Conservation (phyloP, 1,284 basidiomycete species). For the Moesziomyces antarcticus region DNA sequence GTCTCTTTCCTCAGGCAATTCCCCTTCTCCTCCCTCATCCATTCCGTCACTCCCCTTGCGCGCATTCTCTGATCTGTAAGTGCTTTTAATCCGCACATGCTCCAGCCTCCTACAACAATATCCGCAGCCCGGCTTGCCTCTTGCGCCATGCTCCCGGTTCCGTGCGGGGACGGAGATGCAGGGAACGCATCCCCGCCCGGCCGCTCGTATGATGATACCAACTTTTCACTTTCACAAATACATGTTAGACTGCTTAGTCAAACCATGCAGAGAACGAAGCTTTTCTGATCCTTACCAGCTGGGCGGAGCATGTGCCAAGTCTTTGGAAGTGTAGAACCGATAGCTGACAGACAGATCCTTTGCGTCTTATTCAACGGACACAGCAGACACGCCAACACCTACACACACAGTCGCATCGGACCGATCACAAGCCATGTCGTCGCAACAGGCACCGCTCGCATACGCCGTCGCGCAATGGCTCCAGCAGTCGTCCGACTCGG, state of each 20-base stretch:
- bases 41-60: too few species aligned
- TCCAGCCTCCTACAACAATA: neutral
- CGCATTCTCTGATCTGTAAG: neutral
- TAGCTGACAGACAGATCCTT: neutral
- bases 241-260: conserved; percentile 54
- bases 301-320: neutral
- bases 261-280: conserved; percentile 43
- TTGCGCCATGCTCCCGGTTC: too few species aligned
- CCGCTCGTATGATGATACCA: conserved; percentile 41
- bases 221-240: conserved; percentile 51
- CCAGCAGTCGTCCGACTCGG: conserved; percentile 33
- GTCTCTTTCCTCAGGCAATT: neutral
- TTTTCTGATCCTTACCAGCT: conserved; percentile 24
- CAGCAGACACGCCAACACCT: conserved; percentile 7
- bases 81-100: neutral
- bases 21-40: neutral
- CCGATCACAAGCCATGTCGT: conserved; percentile 10
- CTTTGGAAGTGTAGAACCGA: neutral
- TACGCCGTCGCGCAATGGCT: conserved; percentile 63
- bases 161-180: neutral
- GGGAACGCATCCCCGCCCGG: neutral
- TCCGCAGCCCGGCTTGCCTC: neutral
- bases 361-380: too few species aligned
- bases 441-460: conserved; percentile 50
- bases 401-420: neutral